A percentile compares a stretch with the other conserved stretches of the same genome.
These are phyloP conservation scores for Berberis thunbergii DNA, from an alignment of 164 flowering plant genomes.

Conservation along the genomic window DNA sequence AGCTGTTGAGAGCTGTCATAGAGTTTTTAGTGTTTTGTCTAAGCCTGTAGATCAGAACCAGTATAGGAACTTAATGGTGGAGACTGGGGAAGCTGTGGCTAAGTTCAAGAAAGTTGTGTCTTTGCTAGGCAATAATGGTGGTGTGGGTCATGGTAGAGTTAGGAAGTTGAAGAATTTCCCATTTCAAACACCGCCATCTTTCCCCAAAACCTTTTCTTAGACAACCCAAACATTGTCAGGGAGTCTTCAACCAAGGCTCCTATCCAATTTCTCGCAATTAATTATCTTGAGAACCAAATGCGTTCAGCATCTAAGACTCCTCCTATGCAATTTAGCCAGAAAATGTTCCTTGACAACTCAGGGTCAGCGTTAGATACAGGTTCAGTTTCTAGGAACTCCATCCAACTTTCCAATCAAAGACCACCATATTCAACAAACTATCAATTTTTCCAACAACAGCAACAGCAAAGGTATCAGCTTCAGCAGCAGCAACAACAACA, in stretches of 20 bases:
- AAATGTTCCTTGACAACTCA: conserved; percentile 35
- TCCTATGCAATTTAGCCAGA: conserved; percentile 16
- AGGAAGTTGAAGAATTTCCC: conserved; percentile 38
- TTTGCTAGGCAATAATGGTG: conserved; percentile 34
- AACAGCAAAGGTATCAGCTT: conserved; percentile 23
- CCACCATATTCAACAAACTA: conserved; percentile 30
- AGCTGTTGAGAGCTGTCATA: conserved; percentile 84
- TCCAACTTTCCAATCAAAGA: conserved; percentile 34
- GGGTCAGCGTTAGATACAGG: conserved; percentile 41
- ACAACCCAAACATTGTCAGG: conserved; percentile 30
- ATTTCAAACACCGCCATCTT: conserved; percentile 13
- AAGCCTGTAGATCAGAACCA: conserved; percentile 56
- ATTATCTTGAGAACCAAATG: conserved; percentile 3
- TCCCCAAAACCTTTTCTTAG: conserved; percentile 28
- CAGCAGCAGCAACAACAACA: conserved; percentile 30
- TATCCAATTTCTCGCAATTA: not conserved
- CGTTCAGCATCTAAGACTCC: conserved; percentile 20
- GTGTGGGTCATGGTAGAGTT: conserved; percentile 63
- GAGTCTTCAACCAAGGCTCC: conserved; percentile 9
- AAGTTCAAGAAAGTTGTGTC: conserved; percentile 73
- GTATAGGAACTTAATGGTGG: conserved; percentile 37
- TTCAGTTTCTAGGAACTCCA: conserved; percentile 38
- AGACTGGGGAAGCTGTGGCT: conserved; percentile 56
- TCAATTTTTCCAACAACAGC: conserved; percentile 47
- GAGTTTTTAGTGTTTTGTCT: conserved; percentile 50